phyloP scores from a whole-genome alignment of 306 rosid species.

The cucumber (Cucumis sativus) region Cucumber_9930_V3 NC_026657.2:13543001-13543500 shows the following conservation, averaged over 20 bases:
- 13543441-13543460: conserved; percentile 98
- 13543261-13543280: neutral
- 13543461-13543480: conserved; percentile 92
- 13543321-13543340: neutral
- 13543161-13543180: neutral
- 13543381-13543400: conserved; percentile 19
- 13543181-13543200: no score
- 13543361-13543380: neutral
- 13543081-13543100: neutral
- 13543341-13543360: neutral
- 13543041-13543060: neutral
- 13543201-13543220: no score
- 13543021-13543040: neutral
- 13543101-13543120: neutral
- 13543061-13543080: neutral
- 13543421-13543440: conserved; percentile 95
- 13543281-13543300: neutral
- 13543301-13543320: neutral
- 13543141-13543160: neutral
- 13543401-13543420: conserved; percentile 82
- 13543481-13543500: conserved; percentile 98
- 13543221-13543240: no score
- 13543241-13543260: neutral
- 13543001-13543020: neutral
- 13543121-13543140: neutral